Percentiles rank a stretch among this genome's conserved stretches.
These are phyloP conservation scores for Astrothelium subdiscretum DNA, from an alignment of 495 filamentous ascomycete species.

Conservation along the genomic window DNA sequence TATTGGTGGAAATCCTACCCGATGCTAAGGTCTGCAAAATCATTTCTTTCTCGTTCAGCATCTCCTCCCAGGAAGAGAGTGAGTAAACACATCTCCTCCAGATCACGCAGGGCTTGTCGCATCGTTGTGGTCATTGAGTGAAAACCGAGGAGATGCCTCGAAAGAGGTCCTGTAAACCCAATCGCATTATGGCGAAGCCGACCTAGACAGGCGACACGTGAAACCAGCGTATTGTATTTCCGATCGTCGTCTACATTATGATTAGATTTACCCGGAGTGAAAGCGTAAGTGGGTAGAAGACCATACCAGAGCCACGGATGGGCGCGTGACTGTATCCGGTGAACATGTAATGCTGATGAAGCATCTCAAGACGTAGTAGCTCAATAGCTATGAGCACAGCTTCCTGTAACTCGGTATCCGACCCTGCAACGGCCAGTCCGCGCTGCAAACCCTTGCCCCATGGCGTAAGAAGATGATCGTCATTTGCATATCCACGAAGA, in stretches of 20 bases:
- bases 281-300: no score
- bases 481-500: constrained; percentile 71
- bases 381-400: constrained; percentile 68
- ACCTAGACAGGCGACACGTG: constrained; percentile 70
- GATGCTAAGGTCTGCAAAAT: constrained; percentile 58
- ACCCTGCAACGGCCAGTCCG: constrained; percentile 41
- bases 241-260: constrained; percentile 40
- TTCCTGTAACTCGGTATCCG: constrained; percentile 42
- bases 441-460: constrained; percentile 74
- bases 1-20: constrained; percentile 40
- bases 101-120: constrained; percentile 62
- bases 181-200: constrained; percentile 71
- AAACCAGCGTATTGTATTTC: constrained; percentile 53
- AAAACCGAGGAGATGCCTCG: constrained; percentile 77
- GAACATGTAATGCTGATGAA: constrained; percentile 54
- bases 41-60: constrained; percentile 55
- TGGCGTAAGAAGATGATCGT: constrained; percentile 64
- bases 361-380: constrained; percentile 59
- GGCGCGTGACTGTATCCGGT: constrained; percentile 44
- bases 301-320: constrained; percentile 13
- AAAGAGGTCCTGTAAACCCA: constrained; percentile 90
- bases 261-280: constrained; percentile 35
- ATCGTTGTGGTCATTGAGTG: constrained; percentile 72
- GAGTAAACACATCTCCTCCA: constrained; percentile 69
- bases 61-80: constrained; percentile 70